Evolutionary conservation across 768 basidiomycete genomes (phyloP).

Genomic region (Cantharellus anzutake): DNA sequence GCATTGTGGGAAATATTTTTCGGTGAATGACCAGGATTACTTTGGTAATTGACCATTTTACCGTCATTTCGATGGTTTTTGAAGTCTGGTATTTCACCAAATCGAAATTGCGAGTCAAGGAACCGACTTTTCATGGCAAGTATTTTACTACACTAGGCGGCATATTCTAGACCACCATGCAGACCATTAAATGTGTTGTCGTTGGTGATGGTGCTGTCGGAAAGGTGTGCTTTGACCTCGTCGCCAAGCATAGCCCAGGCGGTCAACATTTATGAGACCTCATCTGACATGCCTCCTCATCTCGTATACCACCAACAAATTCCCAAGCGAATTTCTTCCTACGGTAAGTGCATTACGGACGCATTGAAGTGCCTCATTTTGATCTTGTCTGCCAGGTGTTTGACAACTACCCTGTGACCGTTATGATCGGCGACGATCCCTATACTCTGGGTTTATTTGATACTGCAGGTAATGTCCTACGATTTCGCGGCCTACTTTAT

Average conservation of each 20-base stretch:
- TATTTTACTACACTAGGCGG: too few species aligned
- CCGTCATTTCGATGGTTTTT: too few species aligned
- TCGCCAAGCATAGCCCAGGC: not conserved
- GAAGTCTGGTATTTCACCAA: too few species aligned
- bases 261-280: not conserved
- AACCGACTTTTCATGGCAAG: too few species aligned
- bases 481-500: conserved; percentile 17
- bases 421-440: conserved; percentile 99
- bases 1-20: too few species aligned
- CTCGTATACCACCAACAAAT: conserved; percentile 95
- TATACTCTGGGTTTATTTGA: conserved; percentile 97
- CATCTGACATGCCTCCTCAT: conserved; percentile 83
- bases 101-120: too few species aligned
- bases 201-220: conserved; percentile 97
- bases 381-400: conserved; percentile 39
- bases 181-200: conserved; percentile 95
- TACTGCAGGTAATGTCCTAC: conserved; percentile 61
- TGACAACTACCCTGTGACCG: conserved; percentile 96
- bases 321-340: conserved; percentile 97
- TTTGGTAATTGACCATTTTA: too few species aligned
- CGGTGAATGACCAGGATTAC: too few species aligned
- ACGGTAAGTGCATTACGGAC: conserved; percentile 38
- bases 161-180: too few species aligned
- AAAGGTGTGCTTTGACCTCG: conserved; percentile 43
- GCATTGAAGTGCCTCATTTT: conserved; percentile 14